Base-by-base conservation (phyloP, 2,329 filamentous ascomycete species). In the Aspergillus carbonarius region DNA sequence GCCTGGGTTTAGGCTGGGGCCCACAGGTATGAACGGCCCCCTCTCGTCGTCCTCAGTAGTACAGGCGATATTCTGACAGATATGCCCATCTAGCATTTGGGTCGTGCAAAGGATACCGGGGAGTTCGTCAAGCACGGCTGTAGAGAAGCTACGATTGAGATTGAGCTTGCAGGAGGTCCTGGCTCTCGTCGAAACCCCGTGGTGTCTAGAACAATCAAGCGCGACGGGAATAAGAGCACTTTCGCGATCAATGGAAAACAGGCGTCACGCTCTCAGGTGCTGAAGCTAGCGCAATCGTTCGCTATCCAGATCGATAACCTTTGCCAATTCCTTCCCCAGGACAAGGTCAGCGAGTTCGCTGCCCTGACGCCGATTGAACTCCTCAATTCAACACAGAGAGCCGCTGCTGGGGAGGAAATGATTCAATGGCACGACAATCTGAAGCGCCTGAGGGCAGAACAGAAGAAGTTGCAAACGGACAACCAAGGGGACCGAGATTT, bases 251-350 rank as follows among this genome's bases (percentile, higher is more conserved):
- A 97, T 71, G 88, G 87, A 40, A 84, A 81, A 62, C 82, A 81
- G 5, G 81, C 82, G 9, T 74, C 74, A 1, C 84, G 87, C 62
- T 89, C 88, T 68, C 81, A 81, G 3, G 82, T 98, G 6, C 82
- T 89, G 66, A 77, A 81, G 9, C 78, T 96, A 50, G 89, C 88
- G 60, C 84, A 81, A 59, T 82, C 82, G 9, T 87, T 96, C 68
- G 89, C 89, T 50, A 98, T 99, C 53, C 95, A 99, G 74, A 91
- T 98, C 63, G 95, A 99, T 79, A 99, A 99, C 67, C 82, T 99
- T 2, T 99, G 95, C 73, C 95, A 99, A 72, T 99, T 99, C 68
- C 79, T 99, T 46, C 95, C 95, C 0, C 95, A 99, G 74, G 95
- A 99, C 72, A 90, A 93, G 66, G 95, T 99, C 1, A 91, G 92